Base-by-base conservation (phyloP, 2,329 filamentous ascomycete species). In the Pestalotiopsis sp. region DNA sequence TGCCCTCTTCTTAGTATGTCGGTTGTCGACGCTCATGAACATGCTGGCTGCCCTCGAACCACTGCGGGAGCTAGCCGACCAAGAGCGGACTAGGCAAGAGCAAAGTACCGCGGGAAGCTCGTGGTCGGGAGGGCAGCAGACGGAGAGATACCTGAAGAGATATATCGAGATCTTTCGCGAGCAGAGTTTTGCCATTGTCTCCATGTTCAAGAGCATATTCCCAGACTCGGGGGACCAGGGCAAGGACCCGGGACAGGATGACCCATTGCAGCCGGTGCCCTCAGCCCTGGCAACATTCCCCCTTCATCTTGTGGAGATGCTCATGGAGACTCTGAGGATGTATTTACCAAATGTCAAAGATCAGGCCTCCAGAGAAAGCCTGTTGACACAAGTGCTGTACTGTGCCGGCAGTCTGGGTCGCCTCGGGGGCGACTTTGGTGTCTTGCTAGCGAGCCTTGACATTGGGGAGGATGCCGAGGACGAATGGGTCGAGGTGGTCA, bases 81-180 rank as follows among this genome's bases (percentile, higher is more conserved):
- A 97, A 76, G 95, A 98, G 80, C 90, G 80, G 64, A 77, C 80
- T 61, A 85, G 83, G 14, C 83, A 86, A 70, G 80, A 79, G 68
- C 80, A 84, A 41, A 77, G 80, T 14, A 76, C 79, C 5, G 77
- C 78, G 25, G 79, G 80, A 9, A 79, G 79, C 56, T 77, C 80
- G 45, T 92, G 87, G 88, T 89, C 87, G 2, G 89, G 89, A 1
- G 95, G 95, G 0, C 94, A 97, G 76, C 96, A 98, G 79, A 98
- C 95, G 1, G 96, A 98, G 79, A 89, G 94, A 65, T 99, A 94
- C 76, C 83, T 99, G 58, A 99, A 98, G 80, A 89, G 95, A 62
- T 99, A 97, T 80, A 93, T 99, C 75, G 96, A 99, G 78, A 94
- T 99, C 36, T 98, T 98, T 79, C 92, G 96, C 66, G 96, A 99